Base-by-base conservation (phyloP, 495 filamentous ascomycete species). In the Hyaloscypha bicolor region DNA sequence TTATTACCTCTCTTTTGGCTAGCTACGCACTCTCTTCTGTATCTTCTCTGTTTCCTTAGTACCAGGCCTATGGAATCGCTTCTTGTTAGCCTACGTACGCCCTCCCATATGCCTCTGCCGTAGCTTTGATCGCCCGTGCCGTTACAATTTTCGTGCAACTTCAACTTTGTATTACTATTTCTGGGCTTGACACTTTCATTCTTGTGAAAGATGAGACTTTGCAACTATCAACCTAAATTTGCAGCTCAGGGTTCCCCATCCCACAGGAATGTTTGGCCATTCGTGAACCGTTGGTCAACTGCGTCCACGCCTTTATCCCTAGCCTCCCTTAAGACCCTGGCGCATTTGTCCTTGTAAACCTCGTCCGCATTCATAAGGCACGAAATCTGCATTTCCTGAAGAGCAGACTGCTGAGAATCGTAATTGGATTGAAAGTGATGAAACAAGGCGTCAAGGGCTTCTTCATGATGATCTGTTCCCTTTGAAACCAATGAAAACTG, bases 401-500 rank as follows among this genome's bases (percentile, higher is more conserved):
- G 63, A 65, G 63, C 63, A 65, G 63, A 31, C 63, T 58, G 35
- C 52, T 45, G 63, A 65, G 63, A 65, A 65, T 65, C 63, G 9
- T 65, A 0, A 8, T 14, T 30, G 35, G 63, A 35, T 8, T 21
- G 30, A 52, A 65, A 65, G 35, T 65, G 30, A 65, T 52, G 52
- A 65, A 65, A 65, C 51, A 65, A 37, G 51, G 35, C 63, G 8
- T 65, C 22, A 42, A 65, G 63, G 52, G 63, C 63, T 45, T 65
- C 35, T 45, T 65, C 63, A 58, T 65, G 63, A 57, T 66, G 64
- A 61, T 66, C 52, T 0, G 56, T 61, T 60, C 64, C 71, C 59
- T 62, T 63, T 64, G 70, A 74, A 57, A 56, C 55, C 42, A 74
- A 74, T 65, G 70, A 67, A 31, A 74, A 70, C 58, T 70, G 72